Percentiles rank a stretch among this genome's conserved stretches.
These are phyloP conservation scores for Barnettozyma vustinii DNA, from an alignment of 805 yeast species.

Conservation along the genomic window DNA sequence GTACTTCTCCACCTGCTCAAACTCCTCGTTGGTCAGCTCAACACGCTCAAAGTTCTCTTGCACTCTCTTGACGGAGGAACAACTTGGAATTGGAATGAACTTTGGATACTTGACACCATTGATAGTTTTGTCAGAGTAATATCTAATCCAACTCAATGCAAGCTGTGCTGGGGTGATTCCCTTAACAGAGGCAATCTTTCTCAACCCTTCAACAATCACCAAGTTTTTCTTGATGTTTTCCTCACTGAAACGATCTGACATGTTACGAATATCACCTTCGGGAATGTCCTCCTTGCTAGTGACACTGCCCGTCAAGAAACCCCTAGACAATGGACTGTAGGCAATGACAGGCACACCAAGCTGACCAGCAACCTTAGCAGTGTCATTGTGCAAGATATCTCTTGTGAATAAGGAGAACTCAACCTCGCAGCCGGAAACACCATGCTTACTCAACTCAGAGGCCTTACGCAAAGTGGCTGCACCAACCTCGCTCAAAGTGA, in stretches of 20 bases:
- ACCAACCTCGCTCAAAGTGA: conserved; percentile 70
- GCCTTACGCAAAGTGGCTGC: conserved; percentile 60
- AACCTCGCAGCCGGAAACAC: conserved; percentile 66
- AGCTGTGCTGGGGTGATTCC: conserved; percentile 57
- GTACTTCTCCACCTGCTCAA: conserved; percentile 44
- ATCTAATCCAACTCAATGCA: conserved; percentile 61
- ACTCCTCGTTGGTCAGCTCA: conserved; percentile 50
- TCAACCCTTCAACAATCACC: conserved; percentile 45
- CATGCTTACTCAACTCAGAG: conserved; percentile 38
- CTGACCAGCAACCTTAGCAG: conserved; percentile 53
- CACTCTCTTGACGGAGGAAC: conserved; percentile 54
- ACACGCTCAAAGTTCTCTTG: conserved; percentile 50
- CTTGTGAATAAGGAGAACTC: conserved; percentile 72
- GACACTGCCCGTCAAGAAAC: conserved; percentile 63
- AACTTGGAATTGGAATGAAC: conserved; percentile 78
- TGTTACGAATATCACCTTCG: conserved; percentile 47
- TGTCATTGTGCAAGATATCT: conserved; percentile 58
- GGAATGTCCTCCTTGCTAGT: conserved; percentile 43
- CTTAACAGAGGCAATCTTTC: conserved; percentile 40
- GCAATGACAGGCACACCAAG: conserved; percentile 62
- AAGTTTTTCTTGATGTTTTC: conserved; percentile 55
- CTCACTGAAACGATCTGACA: conserved; percentile 51
- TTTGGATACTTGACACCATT: conserved; percentile 36
- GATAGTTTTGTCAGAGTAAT: conserved; percentile 28
- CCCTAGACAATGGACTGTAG: conserved; percentile 82